Evolutionary conservation across 495 filamentous ascomycete genomes (phyloP), one percentile per base, ranked within the genome.

Genomic region (Hyaloscypha finlandica): DNA sequence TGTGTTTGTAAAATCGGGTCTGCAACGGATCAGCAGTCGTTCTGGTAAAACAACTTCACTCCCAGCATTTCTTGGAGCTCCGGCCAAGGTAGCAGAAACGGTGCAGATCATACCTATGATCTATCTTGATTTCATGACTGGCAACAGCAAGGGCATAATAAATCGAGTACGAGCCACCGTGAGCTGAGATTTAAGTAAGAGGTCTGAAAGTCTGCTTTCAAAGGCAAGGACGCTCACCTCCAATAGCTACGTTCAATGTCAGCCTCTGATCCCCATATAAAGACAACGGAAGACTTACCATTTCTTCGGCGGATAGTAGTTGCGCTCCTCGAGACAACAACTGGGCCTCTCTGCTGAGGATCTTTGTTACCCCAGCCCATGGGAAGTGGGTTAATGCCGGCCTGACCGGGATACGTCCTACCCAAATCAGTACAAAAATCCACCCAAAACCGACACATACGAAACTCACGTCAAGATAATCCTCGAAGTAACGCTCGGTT

Each of bases 151-250:
- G 83, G 30, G 95, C 95, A 75, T 96, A 93, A 78, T 99, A 99
- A 72, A 97, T 92, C 71, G 91, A 92, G 73, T 99, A 99, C n/a
- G 93, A 97, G 52, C 95, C 95, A 53, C 95, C 94, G 74, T 99
- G 95, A 63, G 95, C 95, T 82, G 59, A 32, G 6, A 51, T 0
- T 59, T 16, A 58, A 39, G 57, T 48, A 65, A 66, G 30, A 22
- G 67, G 22, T 59, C 6, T n/a, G 8, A 70, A 70, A 64, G 25
- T 14, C 42, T 32, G 4, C 32, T 52, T 25, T 52, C 31, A 61
- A 6, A 48, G 25, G 6, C 55, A 30, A 16, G 6, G 57, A 19
- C 35, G 48, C 78, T 78, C 69, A 83, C 80, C 80, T 76, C 84
- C 84, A 71, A 86, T 58, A 67, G 61, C 74, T 73, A 62, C 55